A percentile compares a stretch with the other conserved stretches of the same genome.
These are phyloP conservation scores for Magnolia kwangsiensis DNA, from an alignment of 164 flowering plant species.

Conservation along the genomic window DNA sequence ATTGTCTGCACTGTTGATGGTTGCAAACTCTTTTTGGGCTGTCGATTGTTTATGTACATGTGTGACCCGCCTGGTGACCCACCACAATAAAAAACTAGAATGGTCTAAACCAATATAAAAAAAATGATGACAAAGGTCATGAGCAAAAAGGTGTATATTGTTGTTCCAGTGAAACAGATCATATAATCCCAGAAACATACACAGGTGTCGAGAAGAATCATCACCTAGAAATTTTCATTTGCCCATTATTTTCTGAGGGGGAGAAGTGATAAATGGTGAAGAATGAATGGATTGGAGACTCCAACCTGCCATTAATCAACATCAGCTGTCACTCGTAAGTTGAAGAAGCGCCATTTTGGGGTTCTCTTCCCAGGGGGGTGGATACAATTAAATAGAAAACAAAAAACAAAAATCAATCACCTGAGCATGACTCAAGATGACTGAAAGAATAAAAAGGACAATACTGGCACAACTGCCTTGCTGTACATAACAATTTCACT, in stretches of 20 bases:
- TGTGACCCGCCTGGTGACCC: background rate
- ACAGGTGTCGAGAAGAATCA: background rate
- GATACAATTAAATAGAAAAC: no score
- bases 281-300: constrained; percentile 5
- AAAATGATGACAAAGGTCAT: no score
- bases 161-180: background rate
- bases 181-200: background rate
- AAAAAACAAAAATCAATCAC: background rate
- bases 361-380: background rate
- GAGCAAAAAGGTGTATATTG: background rate
- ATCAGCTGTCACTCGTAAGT: background rate
- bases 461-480: background rate
- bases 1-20: no score
- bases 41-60: no score
- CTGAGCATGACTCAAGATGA: background rate
- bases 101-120: background rate
- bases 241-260: background rate
- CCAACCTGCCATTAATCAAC: background rate
- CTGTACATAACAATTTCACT: no score
- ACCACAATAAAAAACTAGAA: background rate
- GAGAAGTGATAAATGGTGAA: constrained; percentile 3
- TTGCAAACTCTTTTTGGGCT: no score
- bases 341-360: background rate
- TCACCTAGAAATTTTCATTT: background rate
- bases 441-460: background rate